Percentiles rank a stretch among this genome's conserved stretches.
Evolutionary conservation across 352 stramenopile genomes (phyloP).

Genomic region (Pythium monospermum): DNA sequence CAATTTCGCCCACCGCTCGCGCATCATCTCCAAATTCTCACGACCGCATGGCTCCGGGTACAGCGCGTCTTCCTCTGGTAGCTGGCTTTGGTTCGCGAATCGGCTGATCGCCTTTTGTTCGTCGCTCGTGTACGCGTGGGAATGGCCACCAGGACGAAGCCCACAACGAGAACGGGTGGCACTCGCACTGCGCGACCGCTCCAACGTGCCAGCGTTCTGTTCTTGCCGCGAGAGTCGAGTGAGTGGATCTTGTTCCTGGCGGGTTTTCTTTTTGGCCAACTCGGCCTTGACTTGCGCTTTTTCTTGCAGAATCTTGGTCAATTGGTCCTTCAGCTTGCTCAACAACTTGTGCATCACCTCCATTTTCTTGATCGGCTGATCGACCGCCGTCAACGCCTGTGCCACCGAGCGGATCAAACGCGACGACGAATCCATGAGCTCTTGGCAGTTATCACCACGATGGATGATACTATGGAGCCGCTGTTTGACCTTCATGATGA

Average conservation of each 20-base stretch:
- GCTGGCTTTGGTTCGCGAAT: slow-evolving; percentile 19
- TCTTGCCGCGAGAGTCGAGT: slow-evolving; percentile 24
- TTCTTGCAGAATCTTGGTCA: slow-evolving; percentile 75
- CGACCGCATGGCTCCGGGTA: slow-evolving; percentile 79
- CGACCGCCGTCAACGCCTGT: slow-evolving; percentile 65
- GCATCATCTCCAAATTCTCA: slow-evolving; percentile 85
- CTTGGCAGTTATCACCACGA: slow-evolving; percentile 68
- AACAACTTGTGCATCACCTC: slow-evolving; percentile 89
- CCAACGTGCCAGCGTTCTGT: slow-evolving; percentile 32
- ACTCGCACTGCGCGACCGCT: slow-evolving; percentile 66
- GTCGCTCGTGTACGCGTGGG: slow-evolving; percentile 47
- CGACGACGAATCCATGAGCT: slow-evolving; percentile 75
- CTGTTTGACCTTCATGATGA: slow-evolving; percentile 88
- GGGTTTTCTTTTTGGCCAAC: slow-evolving; percentile 22
- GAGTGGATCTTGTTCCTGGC: slow-evolving; percentile 22
- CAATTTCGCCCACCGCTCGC: slow-evolving; percentile 91
- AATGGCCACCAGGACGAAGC: slow-evolving; percentile 27
- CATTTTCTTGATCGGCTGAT: slow-evolving; percentile 95
- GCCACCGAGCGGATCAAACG: slow-evolving; percentile 78
- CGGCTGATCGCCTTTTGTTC: slow-evolving; percentile 25
- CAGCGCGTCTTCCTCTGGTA: slow-evolving; percentile 53
- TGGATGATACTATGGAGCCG: slow-evolving; percentile 86
- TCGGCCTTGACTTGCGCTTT: slow-evolving; percentile 62
- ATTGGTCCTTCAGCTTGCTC: slow-evolving; percentile 91
- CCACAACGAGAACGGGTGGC: slow-evolving; percentile 32